Evolutionary conservation across 495 filamentous ascomycete genomes (phyloP), one percentile per base, ranked within the genome.

Genomic region (Parmelia sp.): DNA sequence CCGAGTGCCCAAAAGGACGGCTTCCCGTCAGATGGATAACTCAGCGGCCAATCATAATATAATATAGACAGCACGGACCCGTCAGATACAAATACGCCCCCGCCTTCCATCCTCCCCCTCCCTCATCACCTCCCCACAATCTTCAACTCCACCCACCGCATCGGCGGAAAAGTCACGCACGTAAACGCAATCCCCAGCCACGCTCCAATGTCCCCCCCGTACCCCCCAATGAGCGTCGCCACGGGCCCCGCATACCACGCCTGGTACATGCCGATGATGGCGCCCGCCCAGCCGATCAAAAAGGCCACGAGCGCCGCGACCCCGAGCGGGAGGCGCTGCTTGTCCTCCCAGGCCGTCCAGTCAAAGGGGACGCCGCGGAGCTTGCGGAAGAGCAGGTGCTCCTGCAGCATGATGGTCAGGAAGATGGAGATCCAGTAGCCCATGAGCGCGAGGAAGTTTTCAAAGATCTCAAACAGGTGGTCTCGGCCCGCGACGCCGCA

Each of bases 211-310:
- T 74, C 74, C 17, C 62, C 74, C 11, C 72, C 68, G 37, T 73
- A 66, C 23, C 69, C 66, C 42, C 78, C 75, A 23, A 81, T 71
- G 65, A 75, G 62, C 57, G 63, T 68, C 15, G 84, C 85, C 66
- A 89, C 70, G 0, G 81, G 83, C 0, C 86, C 86, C 39, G 75
- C 71, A 67, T 79, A 87, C 74, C 79, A 87, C 19, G 78, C 72
- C 73, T 88, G 81, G 47, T 79, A 74, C 84, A 88, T 88, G 39
- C 80, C 81, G 15, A 88, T 66, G 31, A 87, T 77, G 0, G 83
- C 83, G 0, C 85, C 85, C 1, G 75, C 75, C 85, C 84, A 87
- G 0, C 85, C 85, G 39, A 86, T 66, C 29, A 83, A 62, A 65
- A 84, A 88, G 2, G 83, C 78, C 3, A 71, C 64, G 40, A 85